phyloP scores from a whole-genome alignment of 169 alveolate genomes.

The Plasmodium billcollinsi region DNA sequence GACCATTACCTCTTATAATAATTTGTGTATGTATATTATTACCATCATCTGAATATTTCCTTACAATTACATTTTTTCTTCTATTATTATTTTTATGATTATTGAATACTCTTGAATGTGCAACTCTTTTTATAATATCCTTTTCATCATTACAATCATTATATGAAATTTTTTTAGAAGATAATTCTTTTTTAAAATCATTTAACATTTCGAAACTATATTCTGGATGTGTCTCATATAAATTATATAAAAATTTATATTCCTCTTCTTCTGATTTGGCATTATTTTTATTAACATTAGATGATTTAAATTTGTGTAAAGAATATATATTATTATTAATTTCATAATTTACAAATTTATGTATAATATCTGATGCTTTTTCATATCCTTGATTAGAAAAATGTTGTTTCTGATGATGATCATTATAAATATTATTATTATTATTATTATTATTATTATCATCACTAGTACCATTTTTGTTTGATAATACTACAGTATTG shows the following conservation, averaged over 20 bases:
- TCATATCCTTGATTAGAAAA: background rate
- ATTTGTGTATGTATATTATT: slow-evolving; percentile 74
- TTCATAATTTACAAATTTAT: slow-evolving; percentile 46
- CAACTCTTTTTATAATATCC: slow-evolving; percentile 38
- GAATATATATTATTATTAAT: slow-evolving; percentile 55
- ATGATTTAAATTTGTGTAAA: slow-evolving; percentile 50
- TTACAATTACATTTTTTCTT: slow-evolving; percentile 40
- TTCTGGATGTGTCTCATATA: slow-evolving; percentile 54
- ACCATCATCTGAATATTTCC: slow-evolving; percentile 63
- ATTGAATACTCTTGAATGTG: slow-evolving; percentile 40
- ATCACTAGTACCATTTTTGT: background rate
- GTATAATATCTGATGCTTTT: slow-evolving; percentile 61
- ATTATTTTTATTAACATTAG: slow-evolving; percentile 27
- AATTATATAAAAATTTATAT: slow-evolving; percentile 11
- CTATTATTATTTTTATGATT: slow-evolving; percentile 23
- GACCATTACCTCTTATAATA: slow-evolving; percentile 46
- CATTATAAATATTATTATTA: background rate
- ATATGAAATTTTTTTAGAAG: slow-evolving; percentile 6
- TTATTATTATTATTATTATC: background rate
- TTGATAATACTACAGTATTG: background rate
- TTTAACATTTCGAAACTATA: slow-evolving; percentile 61
- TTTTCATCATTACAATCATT: slow-evolving; percentile 28
- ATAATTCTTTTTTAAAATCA: slow-evolving; percentile 59
- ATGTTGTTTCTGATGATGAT: background rate
- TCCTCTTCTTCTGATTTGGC: slow-evolving; percentile 42